Conservation (phyloP, 352 stramenopile genomes). For the Thraustochytrium sp. region DNA sequence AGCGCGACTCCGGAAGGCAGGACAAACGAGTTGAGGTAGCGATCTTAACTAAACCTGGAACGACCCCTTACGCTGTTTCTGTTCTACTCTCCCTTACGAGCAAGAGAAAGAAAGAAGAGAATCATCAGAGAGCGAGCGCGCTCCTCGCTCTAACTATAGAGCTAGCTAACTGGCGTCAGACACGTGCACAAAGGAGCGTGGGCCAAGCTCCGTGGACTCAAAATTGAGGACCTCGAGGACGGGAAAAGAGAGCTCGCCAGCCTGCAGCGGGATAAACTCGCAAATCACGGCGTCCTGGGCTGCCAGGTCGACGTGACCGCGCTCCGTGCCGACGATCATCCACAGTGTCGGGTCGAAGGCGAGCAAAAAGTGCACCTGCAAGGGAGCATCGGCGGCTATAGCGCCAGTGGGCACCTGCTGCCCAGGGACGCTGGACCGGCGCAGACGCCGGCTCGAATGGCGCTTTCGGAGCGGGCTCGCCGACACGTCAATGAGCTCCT, state of each 20-base stretch:
- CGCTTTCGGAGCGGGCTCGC: not conserved
- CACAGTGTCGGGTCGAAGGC: slow-evolving; percentile 16
- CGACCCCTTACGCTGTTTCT: not conserved
- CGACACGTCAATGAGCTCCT: not conserved
- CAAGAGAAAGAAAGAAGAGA: not conserved
- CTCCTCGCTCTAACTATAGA: not conserved
- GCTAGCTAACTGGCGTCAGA: not conserved
- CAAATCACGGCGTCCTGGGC: not conserved
- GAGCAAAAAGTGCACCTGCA: not conserved
- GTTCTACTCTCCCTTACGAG: not conserved
- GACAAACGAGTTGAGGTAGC: no score
- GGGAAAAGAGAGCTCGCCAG: slow-evolving; percentile 13
- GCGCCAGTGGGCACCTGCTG: no score
- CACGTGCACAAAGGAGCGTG: slow-evolving; percentile 6
- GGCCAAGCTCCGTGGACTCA: not conserved
- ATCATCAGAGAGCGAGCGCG: not conserved
- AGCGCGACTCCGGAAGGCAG: no score
- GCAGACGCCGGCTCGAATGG: not conserved
- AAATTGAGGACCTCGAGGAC: slow-evolving; percentile 27
- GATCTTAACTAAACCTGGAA: no score
- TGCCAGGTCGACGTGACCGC: not conserved
- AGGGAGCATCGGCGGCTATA: no score
- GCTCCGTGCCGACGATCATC: slow-evolving; percentile 34
- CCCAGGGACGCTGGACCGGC: no score
- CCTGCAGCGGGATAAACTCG: slow-evolving; percentile 25